phyloP scores from a whole-genome alignment of 2,329 filamentous ascomycete genomes.

The Cladosporium sp. region DNA sequence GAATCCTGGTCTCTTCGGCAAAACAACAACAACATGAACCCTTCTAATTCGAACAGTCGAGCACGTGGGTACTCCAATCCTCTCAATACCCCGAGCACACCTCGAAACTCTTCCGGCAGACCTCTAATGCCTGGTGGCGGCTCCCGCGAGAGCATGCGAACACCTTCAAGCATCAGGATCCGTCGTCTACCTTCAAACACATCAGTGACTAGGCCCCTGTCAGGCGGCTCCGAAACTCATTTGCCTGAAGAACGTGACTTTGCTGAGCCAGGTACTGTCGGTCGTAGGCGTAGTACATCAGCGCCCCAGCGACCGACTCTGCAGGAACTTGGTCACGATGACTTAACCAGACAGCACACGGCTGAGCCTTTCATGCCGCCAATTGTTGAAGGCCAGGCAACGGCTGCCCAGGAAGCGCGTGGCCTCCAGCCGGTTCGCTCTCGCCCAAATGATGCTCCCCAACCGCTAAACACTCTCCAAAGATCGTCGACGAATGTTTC shows the following conservation, averaged over 20 bases:
- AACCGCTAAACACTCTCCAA: neutral
- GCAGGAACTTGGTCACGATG: constrained; percentile 17
- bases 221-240: constrained; percentile 2
- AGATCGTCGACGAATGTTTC: neutral
- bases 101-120: neutral
- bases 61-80: constrained; percentile 6
- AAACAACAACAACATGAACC: neutral
- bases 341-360: constrained; percentile 24
- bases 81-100: neutral
- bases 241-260: constrained; percentile 14
- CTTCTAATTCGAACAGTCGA: neutral
- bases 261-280: constrained; percentile 12
- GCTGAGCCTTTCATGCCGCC: constrained; percentile 26
- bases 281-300: constrained; percentile 30
- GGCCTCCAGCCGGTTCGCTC: constrained; percentile 10
- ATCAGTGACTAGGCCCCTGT: constrained; percentile 9
- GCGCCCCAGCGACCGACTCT: constrained; percentile 25
- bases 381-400: constrained; percentile 24
- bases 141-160: constrained; percentile 28
- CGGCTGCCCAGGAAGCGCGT: constrained; percentile 10
- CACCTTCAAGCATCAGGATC: constrained; percentile 30
- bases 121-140: constrained; percentile 1
- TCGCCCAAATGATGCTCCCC: neutral
- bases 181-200: constrained; percentile 25
- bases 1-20: neutral